Evolutionary conservation across 2,329 filamentous ascomycete genomes (phyloP).

Genomic region (Nothomitra cinnamomea): DNA sequence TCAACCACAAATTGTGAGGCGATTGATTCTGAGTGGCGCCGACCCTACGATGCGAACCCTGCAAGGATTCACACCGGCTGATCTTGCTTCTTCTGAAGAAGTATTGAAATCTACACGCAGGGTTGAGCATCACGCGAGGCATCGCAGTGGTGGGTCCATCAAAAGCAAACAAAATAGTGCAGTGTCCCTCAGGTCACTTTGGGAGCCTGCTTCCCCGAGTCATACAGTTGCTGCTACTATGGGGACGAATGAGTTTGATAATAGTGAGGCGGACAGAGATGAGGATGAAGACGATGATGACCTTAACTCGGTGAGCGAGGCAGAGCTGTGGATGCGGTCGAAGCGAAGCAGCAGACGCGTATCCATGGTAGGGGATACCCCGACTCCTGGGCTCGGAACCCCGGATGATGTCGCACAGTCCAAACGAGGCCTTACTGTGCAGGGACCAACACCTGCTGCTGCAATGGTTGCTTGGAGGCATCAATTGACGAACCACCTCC

Average conservation of each 20-base stretch:
- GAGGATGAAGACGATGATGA: constrained; percentile 14
- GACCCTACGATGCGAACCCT: constrained; percentile 53
- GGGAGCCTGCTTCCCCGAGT: constrained; percentile 28
- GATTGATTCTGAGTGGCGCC: constrained; percentile 55
- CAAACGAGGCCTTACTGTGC: constrained; percentile 27
- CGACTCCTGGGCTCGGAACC: background rate
- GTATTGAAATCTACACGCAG: constrained; percentile 47
- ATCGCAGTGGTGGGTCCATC: constrained; percentile 44
- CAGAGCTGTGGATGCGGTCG: background rate
- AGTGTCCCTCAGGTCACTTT: constrained; percentile 48
- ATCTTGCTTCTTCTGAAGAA: constrained; percentile 49
- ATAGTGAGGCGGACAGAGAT: constrained; percentile 15
- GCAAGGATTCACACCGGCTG: constrained; percentile 51
- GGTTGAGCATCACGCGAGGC: constrained; percentile 44
- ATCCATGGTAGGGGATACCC: background rate
- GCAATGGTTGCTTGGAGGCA: constrained; percentile 51
- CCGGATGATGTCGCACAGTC: background rate
- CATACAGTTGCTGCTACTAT: background rate
- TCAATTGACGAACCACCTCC: constrained; percentile 54
- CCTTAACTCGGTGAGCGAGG: background rate
- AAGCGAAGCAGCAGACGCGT: constrained; percentile 2
- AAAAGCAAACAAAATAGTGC: constrained; percentile 49
- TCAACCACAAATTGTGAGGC: constrained; percentile 57
- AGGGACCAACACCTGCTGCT: constrained; percentile 34
- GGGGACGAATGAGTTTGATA: background rate